A percentile compares a stretch with the other conserved stretches of the same genome.
These are phyloP conservation scores for Rutidosis leptorrhynchoides DNA, from an alignment of 129 eudicot genomes.

Conservation along the genomic window DNA sequence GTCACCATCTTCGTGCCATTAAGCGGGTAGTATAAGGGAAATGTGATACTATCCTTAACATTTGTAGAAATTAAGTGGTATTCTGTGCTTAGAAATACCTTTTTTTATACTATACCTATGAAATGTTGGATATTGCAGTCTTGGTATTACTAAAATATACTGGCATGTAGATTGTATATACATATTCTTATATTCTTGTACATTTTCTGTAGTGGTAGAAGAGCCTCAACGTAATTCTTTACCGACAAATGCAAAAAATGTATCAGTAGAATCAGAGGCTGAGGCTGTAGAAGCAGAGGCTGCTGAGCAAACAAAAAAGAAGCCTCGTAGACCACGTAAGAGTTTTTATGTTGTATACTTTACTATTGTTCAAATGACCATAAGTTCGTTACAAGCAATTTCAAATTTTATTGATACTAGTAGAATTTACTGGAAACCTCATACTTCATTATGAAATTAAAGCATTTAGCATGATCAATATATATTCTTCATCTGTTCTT, in stretches of 20 bases:
- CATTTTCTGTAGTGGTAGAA: slow-evolving; percentile 33
- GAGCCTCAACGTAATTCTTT: slow-evolving; percentile 30
- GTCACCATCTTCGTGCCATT: background rate
- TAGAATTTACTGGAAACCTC: background rate
- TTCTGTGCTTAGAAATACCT: background rate
- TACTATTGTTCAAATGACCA: slow-evolving; percentile 6
- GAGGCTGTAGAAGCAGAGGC: no score
- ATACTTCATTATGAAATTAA: background rate
- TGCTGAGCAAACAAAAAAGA: slow-evolving; percentile 44
- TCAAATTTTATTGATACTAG: background rate
- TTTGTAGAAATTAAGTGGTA: background rate
- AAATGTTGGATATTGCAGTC: slow-evolving; percentile 12
- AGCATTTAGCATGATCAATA: background rate
- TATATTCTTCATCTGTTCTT: background rate
- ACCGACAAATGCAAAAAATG: slow-evolving; percentile 30
- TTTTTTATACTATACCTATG: slow-evolving; percentile 12
- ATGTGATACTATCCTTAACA: background rate
- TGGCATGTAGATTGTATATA: slow-evolving; percentile 5
- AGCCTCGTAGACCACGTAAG: slow-evolving; percentile 69
- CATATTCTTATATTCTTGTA: slow-evolving; percentile 6
- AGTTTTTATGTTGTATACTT: slow-evolving; percentile 11
- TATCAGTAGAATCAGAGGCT: slow-evolving; percentile 25
- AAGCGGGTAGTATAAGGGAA: background rate
- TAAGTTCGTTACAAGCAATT: background rate
- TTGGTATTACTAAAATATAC: slow-evolving; percentile 4